Percentiles rank a stretch among this genome's conserved stretches.
Conservation (phyloP, 192 early-diverging fungal genomes). For the Coemansia aciculifera region DNA sequence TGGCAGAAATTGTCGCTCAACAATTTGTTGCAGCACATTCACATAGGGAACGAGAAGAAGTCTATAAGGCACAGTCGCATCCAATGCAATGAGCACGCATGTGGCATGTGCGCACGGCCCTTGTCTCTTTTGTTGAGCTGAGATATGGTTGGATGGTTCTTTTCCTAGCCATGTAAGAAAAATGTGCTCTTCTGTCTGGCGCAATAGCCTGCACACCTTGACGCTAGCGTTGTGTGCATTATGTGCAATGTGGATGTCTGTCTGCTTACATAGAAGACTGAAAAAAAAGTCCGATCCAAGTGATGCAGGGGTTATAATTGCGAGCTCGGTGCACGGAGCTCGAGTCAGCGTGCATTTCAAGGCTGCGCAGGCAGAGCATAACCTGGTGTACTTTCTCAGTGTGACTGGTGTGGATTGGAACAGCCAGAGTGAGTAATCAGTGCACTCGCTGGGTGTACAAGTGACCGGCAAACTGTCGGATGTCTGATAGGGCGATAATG, state of each 20-base stretch:
- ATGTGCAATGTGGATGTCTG: not conserved
- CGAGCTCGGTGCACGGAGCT: not conserved
- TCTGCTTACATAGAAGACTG: not conserved
- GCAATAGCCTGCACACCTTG: slow-evolving; percentile 1
- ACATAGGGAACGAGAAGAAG: not conserved
- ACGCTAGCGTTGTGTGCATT: not conserved
- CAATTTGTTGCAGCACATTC: not conserved
- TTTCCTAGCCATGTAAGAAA: not conserved
- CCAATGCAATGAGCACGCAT: slow-evolving; percentile 8
- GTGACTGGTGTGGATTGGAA: not conserved
- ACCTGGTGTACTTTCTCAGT: not conserved
- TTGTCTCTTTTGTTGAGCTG: slow-evolving; percentile 1
- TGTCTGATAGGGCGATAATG: slow-evolving; percentile 6
- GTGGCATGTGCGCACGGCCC: not conserved
- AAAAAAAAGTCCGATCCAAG: not conserved
- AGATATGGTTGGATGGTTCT: not conserved
- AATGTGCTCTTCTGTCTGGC: not conserved
- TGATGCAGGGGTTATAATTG: not conserved
- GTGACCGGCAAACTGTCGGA: not conserved
- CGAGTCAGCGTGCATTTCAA: not conserved
- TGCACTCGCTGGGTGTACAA: not conserved
- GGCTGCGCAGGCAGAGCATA: too few species aligned
- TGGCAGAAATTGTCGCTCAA: not conserved
- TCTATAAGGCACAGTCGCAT: not conserved
- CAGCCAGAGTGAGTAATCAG: not conserved